These are phyloP conservation scores for Ogataea degrootiae DNA, from an alignment of 805 yeast genomes.

Conservation along the genomic window DNA sequence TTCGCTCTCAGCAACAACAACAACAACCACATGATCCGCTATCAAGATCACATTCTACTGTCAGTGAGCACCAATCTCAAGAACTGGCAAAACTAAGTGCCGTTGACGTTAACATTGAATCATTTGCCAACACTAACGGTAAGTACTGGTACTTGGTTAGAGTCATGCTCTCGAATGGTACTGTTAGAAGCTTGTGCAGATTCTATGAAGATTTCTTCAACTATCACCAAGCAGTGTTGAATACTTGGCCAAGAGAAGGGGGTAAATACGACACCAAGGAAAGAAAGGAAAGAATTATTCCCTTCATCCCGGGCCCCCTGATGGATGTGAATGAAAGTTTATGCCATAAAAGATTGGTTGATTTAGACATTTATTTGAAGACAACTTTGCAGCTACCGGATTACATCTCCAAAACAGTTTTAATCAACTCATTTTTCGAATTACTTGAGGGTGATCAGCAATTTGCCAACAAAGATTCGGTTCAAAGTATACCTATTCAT, in stretches of 20 bases:
- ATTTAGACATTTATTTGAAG: conserved; percentile 47
- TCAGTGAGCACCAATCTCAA: conserved; percentile 2
- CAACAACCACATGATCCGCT: conserved; percentile 8
- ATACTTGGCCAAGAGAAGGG: conserved; percentile 86
- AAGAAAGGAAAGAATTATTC: conserved; percentile 76
- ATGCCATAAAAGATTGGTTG: conserved; percentile 49
- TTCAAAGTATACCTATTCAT: conserved; percentile 18
- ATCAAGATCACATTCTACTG: conserved; percentile 14
- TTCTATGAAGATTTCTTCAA: conserved; percentile 96
- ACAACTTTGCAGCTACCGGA: conserved; percentile 66
- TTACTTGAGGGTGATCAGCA: conserved; percentile 62
- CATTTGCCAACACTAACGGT: conserved; percentile 76
- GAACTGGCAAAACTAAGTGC: conserved; percentile 29
- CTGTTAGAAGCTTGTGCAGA: conserved; percentile 67
- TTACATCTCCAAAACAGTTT: conserved; percentile 64
- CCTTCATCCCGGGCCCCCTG: conserved; percentile 94
- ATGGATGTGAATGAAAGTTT: conserved; percentile 79
- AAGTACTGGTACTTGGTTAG: conserved; percentile 82
- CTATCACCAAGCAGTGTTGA: conserved; percentile 77
- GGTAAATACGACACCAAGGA: conserved; percentile 71
- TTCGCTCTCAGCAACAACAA: conserved; percentile 5
- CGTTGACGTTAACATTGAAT: conserved; percentile 68
- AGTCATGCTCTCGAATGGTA: conserved; percentile 66
- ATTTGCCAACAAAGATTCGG: conserved; percentile 14
- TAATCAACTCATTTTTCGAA: conserved; percentile 69